phyloP scores from a whole-genome alignment of 208 protist species.

The Leishmania arabica region DNA sequence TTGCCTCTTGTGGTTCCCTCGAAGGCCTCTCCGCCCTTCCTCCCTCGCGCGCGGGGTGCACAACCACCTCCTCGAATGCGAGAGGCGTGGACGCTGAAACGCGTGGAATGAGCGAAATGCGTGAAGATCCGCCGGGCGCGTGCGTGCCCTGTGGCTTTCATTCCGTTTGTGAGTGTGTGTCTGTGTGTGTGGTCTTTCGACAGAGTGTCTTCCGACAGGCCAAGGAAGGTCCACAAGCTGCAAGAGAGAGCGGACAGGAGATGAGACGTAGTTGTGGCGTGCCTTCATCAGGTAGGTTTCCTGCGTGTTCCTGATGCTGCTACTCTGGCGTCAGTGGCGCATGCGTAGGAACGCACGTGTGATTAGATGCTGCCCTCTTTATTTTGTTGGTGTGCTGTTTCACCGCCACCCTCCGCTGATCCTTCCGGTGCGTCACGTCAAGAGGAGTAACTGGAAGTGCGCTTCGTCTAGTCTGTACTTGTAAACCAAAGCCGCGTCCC shows the following conservation, averaged over 20 bases:
- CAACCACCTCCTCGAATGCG: neutral
- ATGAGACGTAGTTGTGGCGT: neutral
- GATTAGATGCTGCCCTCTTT: neutral
- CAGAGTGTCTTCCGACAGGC: neutral
- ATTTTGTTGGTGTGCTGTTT: neutral
- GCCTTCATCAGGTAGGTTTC: neutral
- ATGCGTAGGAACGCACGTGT: neutral
- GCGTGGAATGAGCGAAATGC: neutral
- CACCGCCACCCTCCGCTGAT: constrained; percentile 1
- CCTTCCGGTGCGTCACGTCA: neutral
- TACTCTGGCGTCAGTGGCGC: neutral
- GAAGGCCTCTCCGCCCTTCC: neutral
- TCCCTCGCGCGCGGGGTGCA: neutral
- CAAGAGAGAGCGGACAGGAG: neutral
- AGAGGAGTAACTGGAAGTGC: neutral
- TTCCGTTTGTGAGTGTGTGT: neutral
- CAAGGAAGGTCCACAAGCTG: neutral
- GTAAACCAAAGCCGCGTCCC: neutral
- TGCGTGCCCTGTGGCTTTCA: neutral
- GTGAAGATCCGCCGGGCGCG: neutral
- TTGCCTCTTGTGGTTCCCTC: neutral
- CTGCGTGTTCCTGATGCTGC: neutral
- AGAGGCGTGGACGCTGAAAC: neutral
- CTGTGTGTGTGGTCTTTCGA: neutral
- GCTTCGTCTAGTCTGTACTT: neutral